phyloP scores from a whole-genome alignment of 2,329 filamentous ascomycete species.

The Exophiala oligosperma region DNA sequence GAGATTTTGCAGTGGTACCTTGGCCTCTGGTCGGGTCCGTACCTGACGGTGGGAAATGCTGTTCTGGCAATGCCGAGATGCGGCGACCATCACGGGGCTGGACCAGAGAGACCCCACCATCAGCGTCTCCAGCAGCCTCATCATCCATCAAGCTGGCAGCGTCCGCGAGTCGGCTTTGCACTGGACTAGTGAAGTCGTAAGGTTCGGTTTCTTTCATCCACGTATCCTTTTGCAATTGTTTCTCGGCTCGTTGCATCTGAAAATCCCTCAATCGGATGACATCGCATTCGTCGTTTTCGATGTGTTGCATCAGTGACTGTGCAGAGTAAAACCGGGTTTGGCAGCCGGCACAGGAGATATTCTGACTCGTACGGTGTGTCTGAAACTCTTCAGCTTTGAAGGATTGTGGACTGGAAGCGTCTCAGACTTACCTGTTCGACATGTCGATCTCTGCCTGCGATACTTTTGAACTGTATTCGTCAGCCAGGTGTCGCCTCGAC shows the following conservation, averaged over 20 bases:
- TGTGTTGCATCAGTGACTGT: constrained; percentile 52
- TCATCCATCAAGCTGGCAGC: no score
- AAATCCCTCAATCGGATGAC: constrained; percentile 47
- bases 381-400: constrained; percentile 4
- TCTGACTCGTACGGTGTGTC: constrained; percentile 47
- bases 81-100: not conserved
- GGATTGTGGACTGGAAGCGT: not conserved
- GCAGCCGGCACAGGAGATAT: constrained; percentile 53
- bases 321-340: constrained; percentile 48
- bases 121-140: constrained; percentile 2
- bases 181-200: not conserved
- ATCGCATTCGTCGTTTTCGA: constrained; percentile 54
- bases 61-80: constrained; percentile 3
- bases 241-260: constrained; percentile 51
- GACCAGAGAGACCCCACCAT: constrained; percentile 1
- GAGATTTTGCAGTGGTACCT: not conserved
- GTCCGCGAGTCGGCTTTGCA: no score
- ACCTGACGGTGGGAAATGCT: constrained; percentile 14
- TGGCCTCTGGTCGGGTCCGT: not conserved
- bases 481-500: not conserved
- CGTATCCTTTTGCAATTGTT: constrained; percentile 44
- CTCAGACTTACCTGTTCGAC: constrained; percentile 48
- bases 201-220: constrained; percentile 21
- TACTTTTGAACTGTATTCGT: constrained; percentile 46
- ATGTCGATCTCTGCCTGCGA: constrained; percentile 53